phyloP scores from a whole-genome alignment of 306 rosid species.

The Casuarina cunninghamiana region DNA sequence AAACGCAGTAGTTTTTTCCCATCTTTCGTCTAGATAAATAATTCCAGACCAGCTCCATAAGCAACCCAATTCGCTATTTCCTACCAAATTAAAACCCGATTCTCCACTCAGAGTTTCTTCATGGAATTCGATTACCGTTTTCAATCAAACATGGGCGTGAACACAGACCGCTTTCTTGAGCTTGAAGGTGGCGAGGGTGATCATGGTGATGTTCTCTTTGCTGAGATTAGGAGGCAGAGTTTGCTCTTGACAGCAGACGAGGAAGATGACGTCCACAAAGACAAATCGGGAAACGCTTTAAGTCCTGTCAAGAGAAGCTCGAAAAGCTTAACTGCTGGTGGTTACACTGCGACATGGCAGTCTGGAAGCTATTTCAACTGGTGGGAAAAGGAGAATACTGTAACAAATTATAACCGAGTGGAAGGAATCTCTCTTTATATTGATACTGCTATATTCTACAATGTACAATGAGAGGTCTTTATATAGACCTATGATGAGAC shows the following conservation, averaged over 20 bases:
- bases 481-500: too few species aligned
- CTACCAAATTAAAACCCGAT: neutral
- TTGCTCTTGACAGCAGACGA: constrained; percentile 58
- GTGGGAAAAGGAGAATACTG: constrained; percentile 39
- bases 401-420: neutral
- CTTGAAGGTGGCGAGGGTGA: constrained; percentile 35
- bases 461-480: too few species aligned
- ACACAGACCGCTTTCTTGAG: constrained; percentile 22
- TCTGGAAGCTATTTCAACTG: constrained; percentile 22
- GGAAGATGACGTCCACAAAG: constrained; percentile 37
- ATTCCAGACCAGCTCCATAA: neutral
- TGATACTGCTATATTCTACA: too few species aligned
- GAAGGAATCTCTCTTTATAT: too few species aligned
- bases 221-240: constrained; percentile 70
- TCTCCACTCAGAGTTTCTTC: neutral
- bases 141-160: constrained; percentile 31
- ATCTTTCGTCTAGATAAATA: constrained; percentile 27
- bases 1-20: constrained; percentile 5
- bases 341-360: neutral
- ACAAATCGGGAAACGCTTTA: constrained; percentile 10
- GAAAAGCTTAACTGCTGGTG: neutral
- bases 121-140: constrained; percentile 6
- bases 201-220: constrained; percentile 55
- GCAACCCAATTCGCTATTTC: constrained; percentile 17
- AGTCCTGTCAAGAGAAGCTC: constrained; percentile 11